Evolutionary conservation across 352 stramenopile genomes (phyloP).

Genomic region (Phytopythium aichiense): DNA sequence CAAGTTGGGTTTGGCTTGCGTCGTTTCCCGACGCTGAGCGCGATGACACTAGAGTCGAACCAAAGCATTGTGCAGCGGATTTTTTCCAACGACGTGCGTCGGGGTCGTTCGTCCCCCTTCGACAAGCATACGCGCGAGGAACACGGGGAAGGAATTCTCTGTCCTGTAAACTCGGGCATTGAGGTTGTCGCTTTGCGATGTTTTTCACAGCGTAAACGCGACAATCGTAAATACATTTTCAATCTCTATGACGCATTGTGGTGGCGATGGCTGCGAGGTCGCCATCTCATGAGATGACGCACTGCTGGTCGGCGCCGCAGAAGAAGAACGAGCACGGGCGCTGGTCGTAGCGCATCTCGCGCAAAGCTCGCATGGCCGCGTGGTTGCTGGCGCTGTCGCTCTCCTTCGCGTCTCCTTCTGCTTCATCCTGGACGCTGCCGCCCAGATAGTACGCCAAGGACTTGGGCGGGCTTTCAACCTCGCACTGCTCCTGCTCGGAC

Average conservation of each 20-base stretch:
- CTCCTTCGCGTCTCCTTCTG: conserved; percentile 9
- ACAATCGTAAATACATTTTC: conserved; percentile 1
- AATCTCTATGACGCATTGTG: not conserved
- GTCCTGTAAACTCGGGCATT: no score
- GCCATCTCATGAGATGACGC: conserved; percentile 22
- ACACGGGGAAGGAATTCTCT: no score
- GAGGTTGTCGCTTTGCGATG: no score
- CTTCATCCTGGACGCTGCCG: not conserved
- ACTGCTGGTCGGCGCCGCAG: conserved; percentile 24
- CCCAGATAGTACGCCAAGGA: conserved; percentile 13
- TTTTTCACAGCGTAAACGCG: no score
- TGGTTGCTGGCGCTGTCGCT: conserved; percentile 6
- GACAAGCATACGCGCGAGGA: no score
- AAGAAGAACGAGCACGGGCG: conserved; percentile 28
- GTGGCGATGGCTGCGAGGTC: not conserved
- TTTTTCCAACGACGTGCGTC: no score
- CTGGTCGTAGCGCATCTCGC: conserved; percentile 15
- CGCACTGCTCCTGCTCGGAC: conserved; percentile 20
- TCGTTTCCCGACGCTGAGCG: no score
- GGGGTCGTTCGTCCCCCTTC: no score
- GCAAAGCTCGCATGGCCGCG: not conserved
- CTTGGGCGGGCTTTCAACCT: not conserved
- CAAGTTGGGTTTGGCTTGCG: no score
- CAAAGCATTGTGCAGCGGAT: no score
- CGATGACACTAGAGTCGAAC: no score